A percentile compares a stretch with the other conserved stretches of the same genome.
phyloP scores from a whole-genome alignment of 2,329 filamentous ascomycete genomes.

The Tricladium varicosporioides region DNA sequence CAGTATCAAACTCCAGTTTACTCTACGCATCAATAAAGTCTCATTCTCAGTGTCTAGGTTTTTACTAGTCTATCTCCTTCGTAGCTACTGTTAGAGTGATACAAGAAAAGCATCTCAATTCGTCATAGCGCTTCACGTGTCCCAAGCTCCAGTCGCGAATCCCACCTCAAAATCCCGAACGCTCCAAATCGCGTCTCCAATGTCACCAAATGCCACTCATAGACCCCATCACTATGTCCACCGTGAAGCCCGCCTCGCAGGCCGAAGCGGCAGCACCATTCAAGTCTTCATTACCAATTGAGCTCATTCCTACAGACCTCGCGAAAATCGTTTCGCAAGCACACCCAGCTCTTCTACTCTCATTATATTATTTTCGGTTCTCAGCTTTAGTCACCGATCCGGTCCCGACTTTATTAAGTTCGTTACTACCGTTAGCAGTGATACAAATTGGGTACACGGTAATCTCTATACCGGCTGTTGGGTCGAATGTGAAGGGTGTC shows the following conservation, averaged over 20 bases:
- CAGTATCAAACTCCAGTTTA: no score
- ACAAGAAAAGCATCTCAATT: neutral
- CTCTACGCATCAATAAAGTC: no score
- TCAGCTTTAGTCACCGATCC: conserved; percentile 67
- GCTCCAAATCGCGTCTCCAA: neutral
- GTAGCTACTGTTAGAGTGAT: no score
- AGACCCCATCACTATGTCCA: conserved; percentile 33
- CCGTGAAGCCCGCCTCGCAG: conserved; percentile 9
- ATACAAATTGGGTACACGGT: conserved; percentile 65
- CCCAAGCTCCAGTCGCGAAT: neutral
- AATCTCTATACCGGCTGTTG: conserved; percentile 63
- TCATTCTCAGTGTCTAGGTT: no score
- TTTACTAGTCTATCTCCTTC: no score
- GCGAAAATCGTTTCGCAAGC: conserved; percentile 59
- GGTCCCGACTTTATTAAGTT: conserved; percentile 56
- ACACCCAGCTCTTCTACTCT: conserved; percentile 67
- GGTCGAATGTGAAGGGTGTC: conserved; percentile 38
- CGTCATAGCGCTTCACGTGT: conserved; percentile 1
- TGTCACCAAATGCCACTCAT: conserved; percentile 30
- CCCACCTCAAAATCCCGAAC: neutral
- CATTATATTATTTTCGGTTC: conserved; percentile 63
- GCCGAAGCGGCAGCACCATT: conserved; percentile 3
- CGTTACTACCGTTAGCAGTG: conserved; percentile 60
- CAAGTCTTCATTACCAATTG: conserved; percentile 29
- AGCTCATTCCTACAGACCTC: conserved; percentile 33